phyloP scores from a whole-genome alignment of 2,329 filamentous ascomycete genomes.

The Phialophora macrospora region DNA sequence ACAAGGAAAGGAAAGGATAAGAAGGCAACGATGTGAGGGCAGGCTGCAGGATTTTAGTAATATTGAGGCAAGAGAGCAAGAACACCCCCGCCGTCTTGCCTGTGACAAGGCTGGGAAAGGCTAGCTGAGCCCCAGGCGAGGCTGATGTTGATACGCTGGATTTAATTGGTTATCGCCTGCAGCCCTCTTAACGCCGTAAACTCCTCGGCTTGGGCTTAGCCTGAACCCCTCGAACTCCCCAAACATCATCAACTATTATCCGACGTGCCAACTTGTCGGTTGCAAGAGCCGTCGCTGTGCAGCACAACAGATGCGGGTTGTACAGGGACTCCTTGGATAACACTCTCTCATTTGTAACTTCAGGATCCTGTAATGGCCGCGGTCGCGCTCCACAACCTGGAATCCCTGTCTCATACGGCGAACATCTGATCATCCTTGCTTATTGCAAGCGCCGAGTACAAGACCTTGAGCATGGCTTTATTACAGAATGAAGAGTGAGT shows the following conservation, averaged over 20 bases:
- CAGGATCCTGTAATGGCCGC: background rate
- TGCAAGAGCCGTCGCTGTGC: background rate
- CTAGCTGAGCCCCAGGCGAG: background rate
- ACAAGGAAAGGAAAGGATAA: background rate
- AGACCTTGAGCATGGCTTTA: slow-evolving; percentile 50
- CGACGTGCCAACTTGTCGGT: background rate
- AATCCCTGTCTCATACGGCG: background rate
- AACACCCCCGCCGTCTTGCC: background rate
- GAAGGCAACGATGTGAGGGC: slow-evolving; percentile 9
- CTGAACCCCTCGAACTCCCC: background rate
- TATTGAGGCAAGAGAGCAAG: slow-evolving; percentile 6
- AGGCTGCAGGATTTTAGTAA: slow-evolving; percentile 7
- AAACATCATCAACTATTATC: background rate
- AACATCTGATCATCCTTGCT: background rate
- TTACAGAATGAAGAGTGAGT: slow-evolving; percentile 59
- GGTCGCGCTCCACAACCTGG: background rate
- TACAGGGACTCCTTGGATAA: background rate
- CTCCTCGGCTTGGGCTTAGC: background rate
- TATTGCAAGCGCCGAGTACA: background rate
- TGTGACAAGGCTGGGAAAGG: background rate
- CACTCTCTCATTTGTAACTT: background rate
- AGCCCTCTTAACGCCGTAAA: slow-evolving; percentile 5
- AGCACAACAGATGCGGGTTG: background rate
- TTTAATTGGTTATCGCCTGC: background rate
- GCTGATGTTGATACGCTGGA: background rate